A percentile compares a stretch with the other conserved stretches of the same genome.
These are phyloP conservation scores for Trichosphaerium sp. DNA, from an alignment of 78 protist genomes.

Conservation along the genomic window DNA sequence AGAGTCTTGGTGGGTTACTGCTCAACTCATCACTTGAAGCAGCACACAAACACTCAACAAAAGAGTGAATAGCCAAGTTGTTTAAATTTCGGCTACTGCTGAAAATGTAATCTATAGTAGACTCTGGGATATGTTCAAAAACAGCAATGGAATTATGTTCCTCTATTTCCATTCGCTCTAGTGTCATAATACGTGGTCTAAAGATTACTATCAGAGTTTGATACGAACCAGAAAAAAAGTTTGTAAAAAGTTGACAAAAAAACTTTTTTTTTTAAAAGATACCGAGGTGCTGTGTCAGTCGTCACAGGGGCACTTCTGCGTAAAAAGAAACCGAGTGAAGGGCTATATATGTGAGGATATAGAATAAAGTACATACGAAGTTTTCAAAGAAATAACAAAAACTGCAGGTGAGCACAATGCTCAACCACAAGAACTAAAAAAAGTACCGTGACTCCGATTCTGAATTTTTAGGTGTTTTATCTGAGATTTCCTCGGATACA, in stretches of 20 bases:
- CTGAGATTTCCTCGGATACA: neutral
- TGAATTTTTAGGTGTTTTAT: too few species aligned
- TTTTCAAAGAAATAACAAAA: neutral
- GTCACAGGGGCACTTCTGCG: too few species aligned
- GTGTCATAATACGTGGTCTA: too few species aligned
- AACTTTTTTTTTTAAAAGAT: too few species aligned
- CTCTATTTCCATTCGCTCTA: neutral
- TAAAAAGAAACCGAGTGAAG: too few species aligned
- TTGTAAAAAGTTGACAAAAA: too few species aligned
- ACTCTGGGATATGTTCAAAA: neutral
- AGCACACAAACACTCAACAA: slow-evolving; percentile 63
- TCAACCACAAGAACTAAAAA: too few species aligned
- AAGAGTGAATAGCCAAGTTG: slow-evolving; percentile 64
- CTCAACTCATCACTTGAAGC: slow-evolving; percentile 73
- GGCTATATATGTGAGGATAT: too few species aligned
- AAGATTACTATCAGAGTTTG: neutral
- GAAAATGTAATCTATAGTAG: slow-evolving; percentile 23
- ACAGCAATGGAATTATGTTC: neutral
- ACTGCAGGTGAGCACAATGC: too few species aligned
- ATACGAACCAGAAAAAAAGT: neutral
- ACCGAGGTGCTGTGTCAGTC: too few species aligned
- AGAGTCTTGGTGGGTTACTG: slow-evolving; percentile 77
- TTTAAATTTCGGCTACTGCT: neutral
- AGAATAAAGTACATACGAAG: neutral
- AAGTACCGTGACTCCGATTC: too few species aligned